Percentiles rank a stretch among this genome's conserved stretches.
Evolutionary conservation across 1,139 yeast genomes (phyloP).

Genomic region (Candida freyschussii): DNA sequence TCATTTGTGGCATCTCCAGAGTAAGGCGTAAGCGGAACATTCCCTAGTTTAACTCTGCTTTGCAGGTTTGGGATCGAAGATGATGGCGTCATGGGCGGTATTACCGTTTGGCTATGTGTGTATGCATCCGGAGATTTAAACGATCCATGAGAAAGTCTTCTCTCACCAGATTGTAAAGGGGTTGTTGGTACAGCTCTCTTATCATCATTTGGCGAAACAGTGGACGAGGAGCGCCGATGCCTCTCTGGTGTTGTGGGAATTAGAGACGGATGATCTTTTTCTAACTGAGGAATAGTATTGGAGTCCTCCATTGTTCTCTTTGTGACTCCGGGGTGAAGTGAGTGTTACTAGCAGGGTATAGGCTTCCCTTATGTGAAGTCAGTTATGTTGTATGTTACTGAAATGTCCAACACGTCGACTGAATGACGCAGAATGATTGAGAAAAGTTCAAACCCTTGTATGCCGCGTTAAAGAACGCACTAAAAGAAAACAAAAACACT

Average conservation of each 20-base stretch:
- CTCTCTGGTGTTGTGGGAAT: constrained; percentile 18
- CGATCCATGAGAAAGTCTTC: constrained; percentile 3
- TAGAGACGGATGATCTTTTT: constrained; percentile 2
- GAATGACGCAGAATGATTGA: no score
- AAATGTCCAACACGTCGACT: no score
- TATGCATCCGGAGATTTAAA: constrained; percentile 16
- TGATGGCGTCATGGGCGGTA: constrained; percentile 20
- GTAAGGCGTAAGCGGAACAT: constrained; percentile 33
- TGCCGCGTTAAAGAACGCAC: no score
- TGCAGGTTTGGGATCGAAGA: constrained; percentile 4
- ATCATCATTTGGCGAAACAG: constrained; percentile 7
- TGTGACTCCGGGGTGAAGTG: no score
- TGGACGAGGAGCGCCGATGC: constrained; percentile 7
- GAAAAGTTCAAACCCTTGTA: no score
- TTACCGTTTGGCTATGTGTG: constrained; percentile 8
- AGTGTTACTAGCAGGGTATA: no score
- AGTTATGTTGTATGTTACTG: no score
- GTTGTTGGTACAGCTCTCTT: constrained; percentile 15
- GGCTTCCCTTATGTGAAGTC: no score
- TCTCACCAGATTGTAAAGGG: constrained; percentile 15
- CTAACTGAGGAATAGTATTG: constrained; percentile 1
- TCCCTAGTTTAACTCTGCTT: constrained; percentile 13
- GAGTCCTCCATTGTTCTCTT: constrained; percentile 2
- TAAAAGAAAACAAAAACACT: no score
- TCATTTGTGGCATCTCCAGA: constrained; percentile 25